Evolutionary conservation across 768 basidiomycete genomes (phyloP).

Genomic region (Pulveroboletus frians): DNA sequence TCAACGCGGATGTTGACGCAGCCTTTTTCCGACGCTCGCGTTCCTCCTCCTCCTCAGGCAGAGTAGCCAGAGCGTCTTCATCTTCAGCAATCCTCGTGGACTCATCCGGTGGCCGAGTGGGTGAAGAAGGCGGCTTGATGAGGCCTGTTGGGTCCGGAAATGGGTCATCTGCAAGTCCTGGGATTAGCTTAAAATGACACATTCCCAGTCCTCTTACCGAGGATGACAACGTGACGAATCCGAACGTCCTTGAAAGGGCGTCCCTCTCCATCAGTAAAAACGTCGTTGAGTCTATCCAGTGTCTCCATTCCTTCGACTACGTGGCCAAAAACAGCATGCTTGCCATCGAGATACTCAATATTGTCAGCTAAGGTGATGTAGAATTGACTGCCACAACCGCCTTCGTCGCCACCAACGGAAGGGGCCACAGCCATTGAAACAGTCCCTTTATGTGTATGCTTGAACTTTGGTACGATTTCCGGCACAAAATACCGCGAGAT

Average conservation of each 20-base stretch:
- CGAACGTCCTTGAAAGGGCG: conserved; percentile 91
- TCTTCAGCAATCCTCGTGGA: conserved; percentile 92
- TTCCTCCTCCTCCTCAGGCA: conserved; percentile 86
- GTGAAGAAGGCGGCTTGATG: conserved; percentile 65
- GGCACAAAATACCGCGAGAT: conserved; percentile 84
- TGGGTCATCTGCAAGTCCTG: conserved; percentile 70
- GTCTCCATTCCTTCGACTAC: conserved; percentile 94
- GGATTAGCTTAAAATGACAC: conserved; percentile 1
- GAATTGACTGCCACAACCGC: conserved; percentile 94
- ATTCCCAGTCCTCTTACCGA: conserved; percentile 49
- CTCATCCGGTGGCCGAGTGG: conserved; percentile 76
- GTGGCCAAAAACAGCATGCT: conserved; percentile 91
- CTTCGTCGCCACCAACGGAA: conserved; percentile 55
- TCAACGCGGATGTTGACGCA: conserved; percentile 88
- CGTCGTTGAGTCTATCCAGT: conserved; percentile 87
- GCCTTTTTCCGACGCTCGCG: conserved; percentile 77
- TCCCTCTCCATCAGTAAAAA: conserved; percentile 82
- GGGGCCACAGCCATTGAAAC: conserved; percentile 98
- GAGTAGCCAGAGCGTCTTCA: conserved; percentile 78
- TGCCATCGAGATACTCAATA: conserved; percentile 93
- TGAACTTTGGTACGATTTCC: conserved; percentile 72
- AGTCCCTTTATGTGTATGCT: conserved; percentile 80
- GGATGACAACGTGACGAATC: conserved; percentile 91
- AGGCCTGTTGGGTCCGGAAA: conserved; percentile 84
- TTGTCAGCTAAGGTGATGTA: conserved; percentile 89